A percentile compares a stretch with the other conserved stretches of the same genome.
Conservation (phyloP, 2,329 filamentous ascomycete genomes). For the Cercospora janseana region DNA sequence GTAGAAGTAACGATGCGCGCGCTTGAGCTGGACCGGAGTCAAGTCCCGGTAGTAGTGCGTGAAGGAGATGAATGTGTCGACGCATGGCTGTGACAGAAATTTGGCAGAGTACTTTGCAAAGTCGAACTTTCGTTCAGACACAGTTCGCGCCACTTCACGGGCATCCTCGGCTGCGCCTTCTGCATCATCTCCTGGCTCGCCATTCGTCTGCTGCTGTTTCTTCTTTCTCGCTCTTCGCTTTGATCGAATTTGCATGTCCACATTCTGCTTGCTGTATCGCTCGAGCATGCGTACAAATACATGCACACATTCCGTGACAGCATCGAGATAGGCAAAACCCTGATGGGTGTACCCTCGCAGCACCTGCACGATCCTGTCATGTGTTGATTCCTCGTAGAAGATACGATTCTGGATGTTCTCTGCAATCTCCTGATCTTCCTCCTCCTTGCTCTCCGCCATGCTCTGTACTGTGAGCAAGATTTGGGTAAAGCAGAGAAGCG, state of each 20-base stretch:
- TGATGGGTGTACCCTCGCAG: constrained; percentile 88
- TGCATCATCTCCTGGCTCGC: constrained; percentile 48
- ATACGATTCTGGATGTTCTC: constrained; percentile 95
- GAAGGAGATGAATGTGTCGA: constrained; percentile 85
- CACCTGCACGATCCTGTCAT: constrained; percentile 80
- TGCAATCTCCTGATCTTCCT: constrained; percentile 96
- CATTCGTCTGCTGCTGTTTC: constrained; percentile 52
- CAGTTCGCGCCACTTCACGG: constrained; percentile 65
- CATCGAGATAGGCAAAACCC: constrained; percentile 88
- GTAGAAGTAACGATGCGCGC: constrained; percentile 91
- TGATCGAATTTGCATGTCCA: constrained; percentile 87
- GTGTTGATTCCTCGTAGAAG: constrained; percentile 96
- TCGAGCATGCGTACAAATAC: constrained; percentile 91
- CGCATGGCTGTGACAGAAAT: constrained; percentile 78
- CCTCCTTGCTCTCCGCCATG: constrained; percentile 77
- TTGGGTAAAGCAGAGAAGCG: constrained; percentile 92
- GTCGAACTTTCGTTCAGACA: constrained; percentile 87
- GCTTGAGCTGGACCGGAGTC: constrained; percentile 75
- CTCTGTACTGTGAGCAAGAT: constrained; percentile 84
- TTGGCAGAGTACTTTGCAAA: constrained; percentile 78
- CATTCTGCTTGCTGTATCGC: constrained; percentile 89
- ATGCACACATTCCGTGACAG: constrained; percentile 84
- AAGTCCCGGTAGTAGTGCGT: constrained; percentile 79
- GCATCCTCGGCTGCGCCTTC: constrained; percentile 67
- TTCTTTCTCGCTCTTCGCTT: constrained; percentile 70